Evolutionary conservation across 768 basidiomycete genomes (phyloP), one percentile per base, ranked within the genome.

Genomic region (Fomitopsis serialis): DNA sequence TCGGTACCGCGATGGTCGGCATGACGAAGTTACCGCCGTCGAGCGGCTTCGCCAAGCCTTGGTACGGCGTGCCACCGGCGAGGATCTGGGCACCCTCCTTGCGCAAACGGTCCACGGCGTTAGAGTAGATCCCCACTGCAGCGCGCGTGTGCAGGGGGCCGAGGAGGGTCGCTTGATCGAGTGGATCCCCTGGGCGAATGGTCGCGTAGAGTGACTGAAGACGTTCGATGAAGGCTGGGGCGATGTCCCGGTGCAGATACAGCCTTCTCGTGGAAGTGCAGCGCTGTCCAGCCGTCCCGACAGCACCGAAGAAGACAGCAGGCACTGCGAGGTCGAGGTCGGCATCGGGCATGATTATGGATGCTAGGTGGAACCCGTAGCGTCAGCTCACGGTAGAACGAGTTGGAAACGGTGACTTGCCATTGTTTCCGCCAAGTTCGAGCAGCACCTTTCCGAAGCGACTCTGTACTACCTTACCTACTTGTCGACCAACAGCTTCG

Each of bases 361-460:
- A 85, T 58, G 95, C 94, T 94, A 68, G 43, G 22, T 4, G 7
- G 45, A 46, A 11, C 50, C 17, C 32, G 27, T 37, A 25, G 25
- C 22, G 29, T 23, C 21, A 21, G 22, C 22, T 19, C 21, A 19
- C 34, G 23, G 17, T 2, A 19, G n/a, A 40, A 25, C 9, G 15
- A 13, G 19, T 23, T 43, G 2, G 56, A 58, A 48, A 44, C 51
- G 42, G 61, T 55, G 53, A 23, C 75, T 50, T 68, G 92, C 92
- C 92, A 65, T 98, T 98, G 72, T 98, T 98, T 34, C 96, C 96
- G 23, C 95, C 95, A 2, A 98, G 75, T 66, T 98, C 96, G 23
- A 98, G 78, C 21, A 98, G 82, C 27, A 84, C 77, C 72, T 96
- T 92, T 19, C 94, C 95, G 68, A 95, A 96, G 57, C 92, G 78